phyloP scores from a whole-genome alignment of 805 yeast species.

The Kazachstania psychrophila region DNA sequence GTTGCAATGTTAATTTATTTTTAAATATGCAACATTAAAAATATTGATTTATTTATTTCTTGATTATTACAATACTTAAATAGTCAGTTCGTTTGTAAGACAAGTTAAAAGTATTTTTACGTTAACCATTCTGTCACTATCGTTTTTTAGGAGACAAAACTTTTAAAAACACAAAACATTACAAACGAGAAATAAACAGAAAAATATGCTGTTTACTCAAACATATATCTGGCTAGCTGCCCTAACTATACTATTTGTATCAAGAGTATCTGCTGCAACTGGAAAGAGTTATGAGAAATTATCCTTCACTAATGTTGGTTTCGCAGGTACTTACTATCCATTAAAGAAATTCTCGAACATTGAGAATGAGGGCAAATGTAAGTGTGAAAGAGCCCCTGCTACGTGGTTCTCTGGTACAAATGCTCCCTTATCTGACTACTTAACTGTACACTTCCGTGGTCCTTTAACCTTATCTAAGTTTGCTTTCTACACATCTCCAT shows the following conservation, averaged over 20 bases:
- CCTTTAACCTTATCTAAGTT: conserved; percentile 53
- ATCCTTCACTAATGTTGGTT: conserved; percentile 27
- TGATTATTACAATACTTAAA: no score
- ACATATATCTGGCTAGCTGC: conserved; percentile 1
- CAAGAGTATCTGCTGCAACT: conserved; percentile 2
- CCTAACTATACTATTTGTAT: background rate
- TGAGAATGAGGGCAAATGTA: conserved; percentile 17
- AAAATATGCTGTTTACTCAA: conserved; percentile 1
- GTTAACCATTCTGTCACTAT: no score
- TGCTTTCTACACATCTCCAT: conserved; percentile 47
- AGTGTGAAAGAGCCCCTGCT: conserved; percentile 24
- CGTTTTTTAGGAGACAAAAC: no score
- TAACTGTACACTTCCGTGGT: conserved; percentile 73
- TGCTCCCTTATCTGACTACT: conserved; percentile 55
- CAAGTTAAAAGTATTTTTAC: no score
- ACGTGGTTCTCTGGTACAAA: conserved; percentile 42
- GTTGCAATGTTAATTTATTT: background rate
- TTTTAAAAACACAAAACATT: background rate
- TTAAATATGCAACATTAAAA: background rate
- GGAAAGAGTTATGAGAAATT: conserved; percentile 15
- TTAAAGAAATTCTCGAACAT: conserved; percentile 22
- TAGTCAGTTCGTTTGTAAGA: no score
- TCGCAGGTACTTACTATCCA: conserved; percentile 25
- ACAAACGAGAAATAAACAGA: background rate
- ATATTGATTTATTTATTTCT: background rate